Evolutionary conservation across 2,329 filamentous ascomycete species (phyloP), one percentile per base, ranked within the genome.

Genomic region (Daldinia eschscholtzii): DNA sequence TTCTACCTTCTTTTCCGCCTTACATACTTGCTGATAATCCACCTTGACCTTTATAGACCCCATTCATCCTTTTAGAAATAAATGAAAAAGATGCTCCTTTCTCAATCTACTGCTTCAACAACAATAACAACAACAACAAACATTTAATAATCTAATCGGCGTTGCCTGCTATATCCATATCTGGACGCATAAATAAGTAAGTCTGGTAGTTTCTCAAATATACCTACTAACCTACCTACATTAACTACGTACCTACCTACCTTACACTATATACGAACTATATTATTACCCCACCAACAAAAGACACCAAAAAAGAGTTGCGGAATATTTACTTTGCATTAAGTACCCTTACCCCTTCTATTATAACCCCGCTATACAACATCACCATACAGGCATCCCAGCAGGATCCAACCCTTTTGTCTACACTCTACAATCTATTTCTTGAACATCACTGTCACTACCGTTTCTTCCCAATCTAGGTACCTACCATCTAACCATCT

Each of bases 221-320:
- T 23, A 23, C 20, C 20, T 23, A 23, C 20, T 1, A 1, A 23
- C 2, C 1, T 23, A 23, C 20, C 20, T 23, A 23, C 20, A 23
- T 23, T 23, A 23, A 23, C 20, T 9, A 35, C 7, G 6, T 35
- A 35, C 6, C 30, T 33, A 33, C 33, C 35, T 39, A 39, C 13
- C 12, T 23, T 37, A 37, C 35, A 33, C 35, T 13, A 39, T 15
- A 15, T 39, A 39, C 12, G 35, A 12, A 13, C 13, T 39, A 39
- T 39, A 39, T 39, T 46, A 26, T 46, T 70, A 68, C 68, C 68
- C 68, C 68, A 70, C 68, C 65, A 68, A 68, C 62, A 65, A 63
- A 23, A 35, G 50, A 53, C 53, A 55, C 39, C 60, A 23, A 23
- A 23, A 23, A 65, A 37, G 20, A 56, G 65, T 60, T 60, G 60